Percentiles rank a stretch among this genome's conserved stretches.
Conservation (phyloP, 192 early-diverging fungal genomes). For the Rhizophagus prolifer region DNA sequence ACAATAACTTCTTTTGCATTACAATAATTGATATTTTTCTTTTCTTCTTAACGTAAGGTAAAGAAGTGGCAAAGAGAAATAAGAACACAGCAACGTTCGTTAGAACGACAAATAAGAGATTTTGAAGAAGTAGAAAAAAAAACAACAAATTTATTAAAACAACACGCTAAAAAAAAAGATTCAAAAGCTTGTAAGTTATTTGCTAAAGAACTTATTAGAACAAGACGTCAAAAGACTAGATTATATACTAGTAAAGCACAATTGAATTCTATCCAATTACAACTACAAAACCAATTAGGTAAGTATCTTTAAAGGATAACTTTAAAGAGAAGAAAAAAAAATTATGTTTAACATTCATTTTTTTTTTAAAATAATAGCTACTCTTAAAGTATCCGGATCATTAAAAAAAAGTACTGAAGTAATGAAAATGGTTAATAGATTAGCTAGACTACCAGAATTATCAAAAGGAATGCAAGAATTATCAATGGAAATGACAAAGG, state of each 20-base stretch:
- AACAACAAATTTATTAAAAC: constrained; percentile 74
- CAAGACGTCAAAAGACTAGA: constrained; percentile 75
- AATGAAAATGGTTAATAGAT: constrained; percentile 87
- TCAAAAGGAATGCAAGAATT: constrained; percentile 85
- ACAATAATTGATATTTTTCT: not conserved
- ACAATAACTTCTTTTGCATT: not conserved
- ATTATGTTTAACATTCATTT: not conserved
- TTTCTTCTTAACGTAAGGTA: constrained; percentile 51
- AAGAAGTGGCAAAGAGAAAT: constrained; percentile 89
- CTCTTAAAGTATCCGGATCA: constrained; percentile 83
- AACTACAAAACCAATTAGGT: constrained; percentile 87
- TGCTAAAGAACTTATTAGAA: constrained; percentile 83
- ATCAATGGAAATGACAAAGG: constrained; percentile 96
- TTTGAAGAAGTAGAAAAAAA: constrained; percentile 87
- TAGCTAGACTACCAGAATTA: constrained; percentile 86
- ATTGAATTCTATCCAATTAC: constrained; percentile 87
- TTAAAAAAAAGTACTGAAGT: constrained; percentile 86
- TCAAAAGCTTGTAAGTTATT: constrained; percentile 64
- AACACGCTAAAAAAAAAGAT: constrained; percentile 88
- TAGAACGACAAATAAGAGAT: constrained; percentile 78
- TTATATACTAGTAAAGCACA: constrained; percentile 89
- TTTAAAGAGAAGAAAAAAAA: not conserved
- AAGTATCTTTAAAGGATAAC: constrained; percentile 16
- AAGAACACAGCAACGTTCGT: constrained; percentile 77
- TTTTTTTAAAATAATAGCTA: constrained; percentile 50